These are phyloP conservation scores for Mycena filopes DNA, from an alignment of 768 basidiomycete genomes.

Conservation along the genomic window DNA sequence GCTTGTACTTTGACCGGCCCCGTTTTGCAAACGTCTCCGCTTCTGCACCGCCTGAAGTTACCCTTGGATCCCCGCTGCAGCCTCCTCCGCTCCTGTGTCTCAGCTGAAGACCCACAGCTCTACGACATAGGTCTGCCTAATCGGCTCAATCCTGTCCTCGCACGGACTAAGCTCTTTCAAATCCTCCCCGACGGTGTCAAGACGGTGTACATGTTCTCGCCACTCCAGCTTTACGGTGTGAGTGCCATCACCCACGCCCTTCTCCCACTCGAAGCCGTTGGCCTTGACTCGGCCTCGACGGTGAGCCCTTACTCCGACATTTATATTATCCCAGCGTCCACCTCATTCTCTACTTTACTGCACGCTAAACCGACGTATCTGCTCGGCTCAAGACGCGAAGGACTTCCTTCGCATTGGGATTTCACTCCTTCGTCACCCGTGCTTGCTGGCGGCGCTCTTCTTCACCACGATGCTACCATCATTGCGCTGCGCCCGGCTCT, in stretches of 20 bases:
- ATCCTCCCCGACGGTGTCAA: not conserved
- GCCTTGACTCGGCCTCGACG: not conserved
- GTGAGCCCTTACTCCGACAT: too few species aligned
- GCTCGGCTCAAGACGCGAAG: too few species aligned
- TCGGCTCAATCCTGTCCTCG: not conserved
- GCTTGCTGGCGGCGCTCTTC: not conserved
- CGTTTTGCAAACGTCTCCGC: not conserved
- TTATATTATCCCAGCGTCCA: too few species aligned
- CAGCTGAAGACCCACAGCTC: not conserved
- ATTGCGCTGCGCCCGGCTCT: not conserved
- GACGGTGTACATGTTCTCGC: too few species aligned
- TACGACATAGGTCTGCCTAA: not conserved
- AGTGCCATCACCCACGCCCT: conserved; percentile 3
- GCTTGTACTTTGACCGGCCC: too few species aligned
- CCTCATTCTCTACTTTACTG: too few species aligned
- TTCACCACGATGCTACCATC: not conserved
- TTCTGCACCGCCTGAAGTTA: not conserved
- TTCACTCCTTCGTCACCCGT: not conserved
- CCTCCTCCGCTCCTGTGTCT: not conserved
- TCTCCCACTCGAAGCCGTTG: not conserved
- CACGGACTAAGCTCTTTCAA: not conserved
- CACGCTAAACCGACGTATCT: not conserved
- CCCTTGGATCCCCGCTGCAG: not conserved
- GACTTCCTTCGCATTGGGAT: too few species aligned
- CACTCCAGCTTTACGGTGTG: not conserved